phyloP scores from a whole-genome alignment of 306 rosid genomes.

The Cucurbita maxima region DNA sequence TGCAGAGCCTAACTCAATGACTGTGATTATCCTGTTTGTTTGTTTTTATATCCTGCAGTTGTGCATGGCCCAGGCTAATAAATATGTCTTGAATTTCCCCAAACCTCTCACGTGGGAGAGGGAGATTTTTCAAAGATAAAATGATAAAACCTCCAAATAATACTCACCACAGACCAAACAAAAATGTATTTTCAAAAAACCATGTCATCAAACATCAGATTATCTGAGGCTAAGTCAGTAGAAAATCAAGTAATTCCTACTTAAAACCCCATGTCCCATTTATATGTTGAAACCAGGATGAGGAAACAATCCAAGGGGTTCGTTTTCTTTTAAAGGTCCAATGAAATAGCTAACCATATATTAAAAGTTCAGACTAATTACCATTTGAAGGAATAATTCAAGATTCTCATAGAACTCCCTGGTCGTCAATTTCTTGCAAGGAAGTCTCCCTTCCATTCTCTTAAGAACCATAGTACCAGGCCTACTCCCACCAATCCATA shows the following conservation, averaged over 20 bases:
- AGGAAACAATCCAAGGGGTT: background rate
- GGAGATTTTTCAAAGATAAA: background rate
- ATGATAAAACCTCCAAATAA: background rate
- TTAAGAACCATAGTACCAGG: background rate
- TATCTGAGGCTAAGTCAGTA: background rate
- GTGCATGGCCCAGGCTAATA: slow-evolving; percentile 1
- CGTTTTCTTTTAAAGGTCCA: background rate
- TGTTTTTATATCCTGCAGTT: background rate
- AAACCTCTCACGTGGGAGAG: background rate
- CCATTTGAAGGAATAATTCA: background rate
- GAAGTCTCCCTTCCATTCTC: background rate
- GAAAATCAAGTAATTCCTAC: background rate
- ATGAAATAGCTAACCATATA: background rate
- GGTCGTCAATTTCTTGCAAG: background rate
- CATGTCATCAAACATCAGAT: background rate
- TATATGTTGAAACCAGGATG: background rate
- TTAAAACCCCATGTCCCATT: background rate
- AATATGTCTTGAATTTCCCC: background rate
- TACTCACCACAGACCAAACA: background rate
- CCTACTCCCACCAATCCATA: background rate
- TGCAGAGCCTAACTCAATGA: background rate
- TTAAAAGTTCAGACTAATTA: background rate
- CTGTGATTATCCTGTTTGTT: background rate
- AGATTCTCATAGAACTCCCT: background rate
- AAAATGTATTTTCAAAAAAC: background rate